Evolutionary conservation across 2,329 filamentous ascomycete species (phyloP).

Genomic region (Bipolaris gigantea): DNA sequence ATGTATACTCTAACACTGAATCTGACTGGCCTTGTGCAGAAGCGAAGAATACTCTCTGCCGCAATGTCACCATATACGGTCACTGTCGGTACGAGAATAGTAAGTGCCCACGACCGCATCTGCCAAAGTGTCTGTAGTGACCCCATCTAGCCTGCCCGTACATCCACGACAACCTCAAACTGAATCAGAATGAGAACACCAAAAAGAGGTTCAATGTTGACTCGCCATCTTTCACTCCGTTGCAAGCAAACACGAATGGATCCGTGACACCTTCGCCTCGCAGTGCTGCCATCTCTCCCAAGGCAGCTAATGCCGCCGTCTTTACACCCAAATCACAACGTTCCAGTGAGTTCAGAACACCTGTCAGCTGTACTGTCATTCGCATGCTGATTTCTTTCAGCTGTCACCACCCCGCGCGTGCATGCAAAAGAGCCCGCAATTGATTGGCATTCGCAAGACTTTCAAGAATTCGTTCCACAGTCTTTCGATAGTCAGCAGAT

Average conservation of each 20-base stretch:
- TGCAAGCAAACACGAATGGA: conserved; percentile 54
- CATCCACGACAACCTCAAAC: conserved; percentile 78
- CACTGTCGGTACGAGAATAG: conserved; percentile 91
- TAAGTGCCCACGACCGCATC: conserved; percentile 25
- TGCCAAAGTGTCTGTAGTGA: conserved; percentile 20
- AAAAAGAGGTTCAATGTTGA: conserved; percentile 92
- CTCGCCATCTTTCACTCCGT: conserved; percentile 90
- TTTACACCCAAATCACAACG: conserved; percentile 71
- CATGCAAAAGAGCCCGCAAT: conserved; percentile 52
- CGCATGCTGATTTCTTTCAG: conserved; percentile 30
- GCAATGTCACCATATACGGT: conserved; percentile 91
- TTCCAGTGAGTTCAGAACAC: conserved; percentile 41
- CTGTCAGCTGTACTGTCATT: not conserved
- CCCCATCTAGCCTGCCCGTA: conserved; percentile 66
- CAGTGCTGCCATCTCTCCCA: conserved; percentile 80
- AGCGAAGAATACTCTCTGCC: conserved; percentile 83
- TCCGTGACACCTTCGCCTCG: conserved; percentile 56
- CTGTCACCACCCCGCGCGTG: conserved; percentile 48
- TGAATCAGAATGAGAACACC: conserved; percentile 54
- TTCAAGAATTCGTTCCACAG: conserved; percentile 59
- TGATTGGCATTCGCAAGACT: conserved; percentile 54
- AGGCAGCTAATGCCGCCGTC: conserved; percentile 83
- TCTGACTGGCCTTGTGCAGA: conserved; percentile 50
- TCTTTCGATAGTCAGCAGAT: conserved; percentile 53
- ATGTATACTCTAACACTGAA: not conserved